Conservation (phyloP, 257 asterid species). For the Agastache rugosa region DNA sequence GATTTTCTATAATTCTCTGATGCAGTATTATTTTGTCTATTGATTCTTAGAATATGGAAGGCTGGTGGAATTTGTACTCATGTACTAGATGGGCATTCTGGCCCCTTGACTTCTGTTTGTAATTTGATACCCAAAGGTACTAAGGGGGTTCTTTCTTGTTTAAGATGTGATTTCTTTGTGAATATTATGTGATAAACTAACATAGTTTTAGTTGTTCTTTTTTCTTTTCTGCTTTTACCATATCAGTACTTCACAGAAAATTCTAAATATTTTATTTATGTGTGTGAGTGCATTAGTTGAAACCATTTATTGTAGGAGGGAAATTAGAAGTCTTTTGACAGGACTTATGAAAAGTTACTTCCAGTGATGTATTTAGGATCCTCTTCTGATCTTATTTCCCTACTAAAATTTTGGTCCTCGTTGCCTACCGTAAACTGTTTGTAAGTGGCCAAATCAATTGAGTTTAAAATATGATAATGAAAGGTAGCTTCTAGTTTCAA, state of each 20-base stretch:
- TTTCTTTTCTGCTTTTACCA: not conserved
- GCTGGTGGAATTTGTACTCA: conserved; percentile 82
- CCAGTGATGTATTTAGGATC: not conserved
- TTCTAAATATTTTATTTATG: conserved; percentile 5
- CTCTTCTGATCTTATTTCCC: conserved; percentile 4
- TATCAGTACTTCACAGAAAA: conserved; percentile 1
- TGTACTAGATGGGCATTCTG: conserved; percentile 85
- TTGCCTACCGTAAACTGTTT: conserved; percentile 5
- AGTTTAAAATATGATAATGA: not conserved
- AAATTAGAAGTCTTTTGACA: not conserved
- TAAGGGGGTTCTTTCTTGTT: not conserved
- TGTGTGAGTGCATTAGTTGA: conserved; percentile 18
- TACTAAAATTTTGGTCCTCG: not conserved
- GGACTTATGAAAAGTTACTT: not conserved
- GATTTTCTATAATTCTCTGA: conserved; percentile 17
- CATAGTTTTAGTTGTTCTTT: not conserved
- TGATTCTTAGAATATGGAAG: conserved; percentile 77
- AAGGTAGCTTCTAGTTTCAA: conserved; percentile 4
- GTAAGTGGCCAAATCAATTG: not conserved
- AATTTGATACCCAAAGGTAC: conserved; percentile 66
- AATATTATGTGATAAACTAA: not conserved
- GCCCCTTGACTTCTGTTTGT: conserved; percentile 82
- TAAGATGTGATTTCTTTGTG: not conserved
- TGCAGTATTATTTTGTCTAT: conserved; percentile 28
- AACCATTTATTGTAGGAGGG: not conserved